These are phyloP conservation scores for Microbotryum saponariae DNA, from an alignment of 1,284 basidiomycete species.

Conservation along the genomic window DNA sequence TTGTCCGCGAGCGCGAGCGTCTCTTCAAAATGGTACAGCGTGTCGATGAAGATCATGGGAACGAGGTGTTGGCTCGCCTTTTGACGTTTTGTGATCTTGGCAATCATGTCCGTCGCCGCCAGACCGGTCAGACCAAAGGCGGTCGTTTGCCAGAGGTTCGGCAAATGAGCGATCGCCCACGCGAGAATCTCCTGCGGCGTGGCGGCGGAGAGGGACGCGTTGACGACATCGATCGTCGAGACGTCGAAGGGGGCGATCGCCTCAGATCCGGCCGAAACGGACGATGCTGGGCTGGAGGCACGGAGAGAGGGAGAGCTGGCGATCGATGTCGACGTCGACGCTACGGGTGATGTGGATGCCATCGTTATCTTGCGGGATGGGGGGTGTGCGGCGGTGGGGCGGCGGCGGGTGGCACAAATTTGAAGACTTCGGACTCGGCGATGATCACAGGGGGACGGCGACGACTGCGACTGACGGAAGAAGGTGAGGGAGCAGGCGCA, in stretches of 20 bases:
- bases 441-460: background rate
- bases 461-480: too few species aligned
- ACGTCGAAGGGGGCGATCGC: conserved; percentile 18
- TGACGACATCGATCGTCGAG: conserved; percentile 54
- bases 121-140: conserved; percentile 89
- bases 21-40: conserved; percentile 90
- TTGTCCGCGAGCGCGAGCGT: conserved; percentile 79
- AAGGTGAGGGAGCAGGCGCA: too few species aligned
- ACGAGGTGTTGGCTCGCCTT: conserved; percentile 40
- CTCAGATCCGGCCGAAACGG: background rate
- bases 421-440: background rate
- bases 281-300: background rate
- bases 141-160: conserved; percentile 73
- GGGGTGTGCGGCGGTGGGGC: background rate
- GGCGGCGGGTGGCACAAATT: background rate
- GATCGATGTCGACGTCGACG: background rate
- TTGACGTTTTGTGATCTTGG: conserved; percentile 52
- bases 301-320: conserved; percentile 2
- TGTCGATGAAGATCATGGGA: conserved; percentile 79
- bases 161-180: conserved; percentile 71
- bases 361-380: background rate
- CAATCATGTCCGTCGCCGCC: conserved; percentile 84
- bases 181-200: conserved; percentile 70
- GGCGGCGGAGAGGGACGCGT: conserved; percentile 60
- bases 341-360: background rate